phyloP scores from a whole-genome alignment of 257 asterid species.

The Plantago major region DNA sequence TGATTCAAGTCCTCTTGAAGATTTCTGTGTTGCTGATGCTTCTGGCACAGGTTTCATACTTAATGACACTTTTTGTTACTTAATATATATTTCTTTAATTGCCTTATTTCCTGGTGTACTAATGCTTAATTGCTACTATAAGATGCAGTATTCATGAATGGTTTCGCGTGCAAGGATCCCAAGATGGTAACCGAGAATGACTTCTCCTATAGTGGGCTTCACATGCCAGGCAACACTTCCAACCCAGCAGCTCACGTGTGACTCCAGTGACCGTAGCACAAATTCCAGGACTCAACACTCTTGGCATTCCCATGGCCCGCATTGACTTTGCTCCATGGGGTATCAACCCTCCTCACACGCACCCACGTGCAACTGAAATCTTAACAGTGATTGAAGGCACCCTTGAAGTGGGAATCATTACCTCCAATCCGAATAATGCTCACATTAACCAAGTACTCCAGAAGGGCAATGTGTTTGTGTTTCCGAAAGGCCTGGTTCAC shows the following conservation, averaged over 20 bases:
- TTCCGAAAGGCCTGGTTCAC: constrained; percentile 25
- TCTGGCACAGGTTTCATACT: constrained; percentile 22
- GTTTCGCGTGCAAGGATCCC: constrained; percentile 27
- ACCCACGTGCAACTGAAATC: constrained; percentile 30
- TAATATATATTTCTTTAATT: not conserved
- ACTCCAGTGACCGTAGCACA: constrained; percentile 16
- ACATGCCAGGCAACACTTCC: constrained; percentile 21
- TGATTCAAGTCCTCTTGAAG: constrained; percentile 46
- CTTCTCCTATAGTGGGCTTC: constrained; percentile 24
- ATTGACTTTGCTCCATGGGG: constrained; percentile 28
- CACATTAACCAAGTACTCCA: constrained; percentile 18
- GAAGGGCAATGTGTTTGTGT: constrained; percentile 26
- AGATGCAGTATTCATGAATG: constrained; percentile 24
- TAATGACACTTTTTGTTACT: not conserved
- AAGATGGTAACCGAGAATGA: constrained; percentile 15
- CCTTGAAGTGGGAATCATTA: constrained; percentile 24
- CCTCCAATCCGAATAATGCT: constrained; percentile 22
- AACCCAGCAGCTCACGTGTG: constrained; percentile 22
- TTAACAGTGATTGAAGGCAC: constrained; percentile 21
- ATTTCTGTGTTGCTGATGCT: constrained; percentile 41
- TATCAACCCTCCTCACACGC: constrained; percentile 22
- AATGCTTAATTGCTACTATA: not conserved
- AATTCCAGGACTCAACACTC: constrained; percentile 32
- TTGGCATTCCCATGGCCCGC: constrained; percentile 27
- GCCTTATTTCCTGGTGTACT: not conserved